Percentiles rank a stretch among this genome's conserved stretches.
Evolutionary conservation across 208 protist genomes (phyloP).

Genomic region (Leishmania braziliensis): DNA sequence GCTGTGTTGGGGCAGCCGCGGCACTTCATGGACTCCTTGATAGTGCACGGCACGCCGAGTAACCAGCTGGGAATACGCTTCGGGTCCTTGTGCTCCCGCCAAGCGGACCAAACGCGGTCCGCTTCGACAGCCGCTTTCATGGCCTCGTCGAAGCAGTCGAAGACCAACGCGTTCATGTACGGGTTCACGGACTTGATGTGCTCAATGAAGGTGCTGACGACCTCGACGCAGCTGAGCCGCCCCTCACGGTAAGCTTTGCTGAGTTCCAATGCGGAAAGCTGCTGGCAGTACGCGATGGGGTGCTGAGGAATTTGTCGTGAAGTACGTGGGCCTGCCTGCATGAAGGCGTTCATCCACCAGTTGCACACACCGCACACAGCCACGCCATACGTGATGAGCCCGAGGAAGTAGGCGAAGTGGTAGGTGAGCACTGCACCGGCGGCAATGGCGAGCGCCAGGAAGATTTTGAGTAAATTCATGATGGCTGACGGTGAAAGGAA

Average conservation of each 20-base stretch:
- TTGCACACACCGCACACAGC: constrained; percentile 49
- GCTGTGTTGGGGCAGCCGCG: constrained; percentile 81
- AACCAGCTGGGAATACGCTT: constrained; percentile 72
- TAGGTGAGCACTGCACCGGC: constrained; percentile 25
- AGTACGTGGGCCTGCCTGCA: constrained; percentile 56
- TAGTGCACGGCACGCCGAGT: constrained; percentile 84
- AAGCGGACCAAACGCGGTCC: constrained; percentile 63
- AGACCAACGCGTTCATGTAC: constrained; percentile 79
- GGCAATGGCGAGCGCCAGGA: constrained; percentile 20
- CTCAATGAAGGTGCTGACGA: constrained; percentile 75
- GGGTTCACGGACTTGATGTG: constrained; percentile 85
- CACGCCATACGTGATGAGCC: constrained; percentile 39
- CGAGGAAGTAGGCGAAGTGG: constrained; percentile 31
- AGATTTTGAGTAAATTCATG: constrained; percentile 18
- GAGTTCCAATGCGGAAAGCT: constrained; percentile 78
- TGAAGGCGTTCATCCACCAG: constrained; percentile 46
- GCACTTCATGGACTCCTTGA: constrained; percentile 88
- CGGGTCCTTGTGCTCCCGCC: constrained; percentile 48
- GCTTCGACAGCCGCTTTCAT: constrained; percentile 51
- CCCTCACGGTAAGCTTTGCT: constrained; percentile 65
- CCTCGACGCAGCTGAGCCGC: constrained; percentile 57
- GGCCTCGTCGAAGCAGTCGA: constrained; percentile 87
- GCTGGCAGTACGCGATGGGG: constrained; percentile 72
- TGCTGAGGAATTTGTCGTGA: constrained; percentile 70
- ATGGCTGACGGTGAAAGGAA: neutral